Base-by-base conservation (phyloP, 805 yeast species). In the Isabelozyma rhagii region DNA sequence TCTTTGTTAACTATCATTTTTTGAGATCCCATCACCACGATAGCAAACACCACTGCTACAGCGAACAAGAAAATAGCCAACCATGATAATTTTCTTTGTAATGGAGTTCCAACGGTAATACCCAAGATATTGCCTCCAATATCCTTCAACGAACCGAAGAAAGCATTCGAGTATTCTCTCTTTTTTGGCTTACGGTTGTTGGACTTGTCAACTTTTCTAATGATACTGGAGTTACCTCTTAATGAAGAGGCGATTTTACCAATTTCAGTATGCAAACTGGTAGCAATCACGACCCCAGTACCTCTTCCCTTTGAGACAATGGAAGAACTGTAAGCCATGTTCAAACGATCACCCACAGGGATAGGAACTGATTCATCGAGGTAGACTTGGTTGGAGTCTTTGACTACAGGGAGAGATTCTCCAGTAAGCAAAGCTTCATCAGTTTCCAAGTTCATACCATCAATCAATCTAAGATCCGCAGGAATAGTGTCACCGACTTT, bases 21-120 rank as follows among this genome's bases (percentile, higher is more conserved):
- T 50, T 69, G 74, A 2, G 72, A 63, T 1, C 60, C 73, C 73
- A 69, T 68, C 3, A 69, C 74, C 9, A 69, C 63, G 42, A 69
- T 68, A 6, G 74, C 74, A 59, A 69, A 68, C 15, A 69, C 29
- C 7, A 69, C 73, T 2, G 74, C 74, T 4, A 78, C 74, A 64
- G 78, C 75, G 54, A 78, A 78, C 50, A 78, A 72, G 47, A 77
- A 69, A 36, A 79, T 79, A 4, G 82, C 83, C 60, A 70, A 52
- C 81, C 80, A 59, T 54, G 78, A 60, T 64, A 81, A 51, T 59
- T 72, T 54, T 71, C 81, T 57, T 63, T 65, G 80, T 61, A 66
- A 74, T 52, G 64, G 77, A 55, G 82, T 79, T 59, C 74, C 74
- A 14, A 75, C 79, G 18, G 68, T 71, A 18, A 74, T 66, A 48